phyloP scores from a whole-genome alignment of 371 early-diverging fungal species.

The Rhizopus arrhizus region DNA sequence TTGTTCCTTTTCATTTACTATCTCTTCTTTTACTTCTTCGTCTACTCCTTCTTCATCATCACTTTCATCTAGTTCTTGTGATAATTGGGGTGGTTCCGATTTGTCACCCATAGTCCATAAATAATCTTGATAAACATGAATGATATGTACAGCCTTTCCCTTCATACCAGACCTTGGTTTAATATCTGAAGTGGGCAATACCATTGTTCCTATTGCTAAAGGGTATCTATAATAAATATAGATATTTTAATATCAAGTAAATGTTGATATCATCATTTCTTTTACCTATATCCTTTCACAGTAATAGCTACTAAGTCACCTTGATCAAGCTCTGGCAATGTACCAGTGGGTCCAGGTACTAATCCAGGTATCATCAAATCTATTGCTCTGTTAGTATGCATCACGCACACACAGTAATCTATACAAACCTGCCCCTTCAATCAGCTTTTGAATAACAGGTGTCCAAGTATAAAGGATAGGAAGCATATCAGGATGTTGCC shows the following conservation, averaged over 20 bases:
- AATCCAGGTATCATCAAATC: conserved; percentile 71
- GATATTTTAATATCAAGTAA: conserved; percentile 22
- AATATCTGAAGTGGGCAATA: conserved; percentile 49
- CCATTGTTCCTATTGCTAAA: conserved; percentile 63
- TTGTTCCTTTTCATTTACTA: background rate
- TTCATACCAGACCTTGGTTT: conserved; percentile 59
- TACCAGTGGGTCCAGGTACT: conserved; percentile 49
- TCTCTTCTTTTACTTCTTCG: background rate
- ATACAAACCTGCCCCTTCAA: conserved; percentile 62
- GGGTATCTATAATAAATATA: conserved; percentile 44
- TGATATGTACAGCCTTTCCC: conserved; percentile 72
- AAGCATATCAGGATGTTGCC: conserved; percentile 62
- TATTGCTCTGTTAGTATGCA: conserved; percentile 17
- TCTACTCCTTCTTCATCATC: conserved; percentile 34
- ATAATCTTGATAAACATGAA: conserved; percentile 68
- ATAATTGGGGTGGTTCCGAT: conserved; percentile 52
- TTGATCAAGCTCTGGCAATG: conserved; percentile 45
- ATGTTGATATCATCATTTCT: background rate
- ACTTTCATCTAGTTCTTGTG: conserved; percentile 30
- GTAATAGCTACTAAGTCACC: conserved; percentile 60
- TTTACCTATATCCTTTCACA: conserved; percentile 55
- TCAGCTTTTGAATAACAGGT: conserved; percentile 62
- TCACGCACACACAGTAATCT: conserved; percentile 6
- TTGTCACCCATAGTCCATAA: conserved; percentile 74
- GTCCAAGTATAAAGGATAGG: conserved; percentile 66